Evolutionary conservation across 2,329 filamentous ascomycete genomes (phyloP).

Genomic region (Diaporthe citri): DNA sequence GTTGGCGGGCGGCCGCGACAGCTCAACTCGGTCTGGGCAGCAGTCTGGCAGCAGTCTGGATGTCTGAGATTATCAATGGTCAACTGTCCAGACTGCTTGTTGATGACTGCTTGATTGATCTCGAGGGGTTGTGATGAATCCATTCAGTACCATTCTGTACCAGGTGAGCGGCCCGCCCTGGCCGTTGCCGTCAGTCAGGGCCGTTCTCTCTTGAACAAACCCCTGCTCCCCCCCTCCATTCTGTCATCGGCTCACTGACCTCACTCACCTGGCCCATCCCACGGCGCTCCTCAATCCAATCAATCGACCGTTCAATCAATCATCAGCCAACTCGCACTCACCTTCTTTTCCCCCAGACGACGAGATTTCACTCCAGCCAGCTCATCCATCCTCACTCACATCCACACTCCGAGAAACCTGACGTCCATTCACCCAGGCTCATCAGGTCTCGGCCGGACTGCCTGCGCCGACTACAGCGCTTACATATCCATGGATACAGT

Average conservation of each 20-base stretch:
- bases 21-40: slow-evolving; percentile 13
- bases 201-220: background rate
- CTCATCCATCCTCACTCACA: slow-evolving; percentile 7
- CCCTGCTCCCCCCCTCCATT: background rate
- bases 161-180: background rate
- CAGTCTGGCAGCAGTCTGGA: slow-evolving; percentile 4
- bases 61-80: background rate
- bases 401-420: background rate
- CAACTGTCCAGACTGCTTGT: background rate
- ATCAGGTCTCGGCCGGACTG: background rate
- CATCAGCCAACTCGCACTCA: slow-evolving; percentile 12
- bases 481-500: background rate
- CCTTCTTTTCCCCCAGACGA: slow-evolving; percentile 21
- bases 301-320: slow-evolving; percentile 7
- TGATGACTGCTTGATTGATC: background rate
- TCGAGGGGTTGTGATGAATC: slow-evolving; percentile 27
- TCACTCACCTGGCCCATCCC: background rate
- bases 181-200: slow-evolving; percentile 1
- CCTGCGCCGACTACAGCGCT: background rate
- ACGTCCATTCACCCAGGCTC: background rate
- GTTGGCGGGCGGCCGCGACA: background rate
- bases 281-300: slow-evolving; percentile 9
- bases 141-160: background rate
- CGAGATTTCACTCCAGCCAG: slow-evolving; percentile 1
- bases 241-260: slow-evolving; percentile 20